phyloP scores from a whole-genome alignment of 495 filamentous ascomycete genomes.

The Neurospora sp. region DNA sequence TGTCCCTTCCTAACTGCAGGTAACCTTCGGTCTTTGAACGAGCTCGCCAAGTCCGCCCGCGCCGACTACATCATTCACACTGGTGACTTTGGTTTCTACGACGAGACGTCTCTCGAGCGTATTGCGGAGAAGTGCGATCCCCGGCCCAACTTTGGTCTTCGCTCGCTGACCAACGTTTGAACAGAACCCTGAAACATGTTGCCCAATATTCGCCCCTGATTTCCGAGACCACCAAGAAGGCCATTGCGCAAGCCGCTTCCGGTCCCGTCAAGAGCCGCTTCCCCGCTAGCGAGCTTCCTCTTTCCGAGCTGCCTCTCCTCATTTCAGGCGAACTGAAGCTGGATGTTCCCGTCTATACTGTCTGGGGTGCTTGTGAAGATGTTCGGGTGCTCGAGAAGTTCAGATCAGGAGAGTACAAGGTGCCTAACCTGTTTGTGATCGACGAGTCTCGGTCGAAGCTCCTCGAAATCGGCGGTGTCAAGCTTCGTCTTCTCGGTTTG shows the following conservation, averaged over 20 bases:
- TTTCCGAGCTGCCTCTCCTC: conserved; percentile 90
- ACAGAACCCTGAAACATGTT: conserved; percentile 92
- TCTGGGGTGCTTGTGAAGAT: conserved; percentile 99
- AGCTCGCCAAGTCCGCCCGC: conserved; percentile 83
- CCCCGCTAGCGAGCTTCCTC: conserved; percentile 65
- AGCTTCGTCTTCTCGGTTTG: conserved; percentile 86
- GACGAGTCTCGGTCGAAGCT: conserved; percentile 94
- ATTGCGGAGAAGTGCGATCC: conserved; percentile 95
- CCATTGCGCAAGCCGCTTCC: conserved; percentile 48
- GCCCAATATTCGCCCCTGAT: conserved; percentile 97
- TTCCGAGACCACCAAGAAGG: conserved; percentile 74
- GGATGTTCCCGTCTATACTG: conserved; percentile 94
- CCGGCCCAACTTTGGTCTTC: neutral
- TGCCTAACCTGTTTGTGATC: conserved; percentile 94
- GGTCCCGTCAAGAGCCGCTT: conserved; percentile 78
- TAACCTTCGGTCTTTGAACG: conserved; percentile 90
- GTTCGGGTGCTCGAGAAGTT: conserved; percentile 97
- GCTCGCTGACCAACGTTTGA: conserved; percentile 9
- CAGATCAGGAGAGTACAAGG: conserved; percentile 94
- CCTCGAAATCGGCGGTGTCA: conserved; percentile 89
- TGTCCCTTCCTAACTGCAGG: conserved; percentile 40
- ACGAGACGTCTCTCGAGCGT: conserved; percentile 86
- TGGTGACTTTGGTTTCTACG: conserved; percentile 98
- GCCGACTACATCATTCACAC: conserved; percentile 97
- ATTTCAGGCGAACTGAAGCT: conserved; percentile 79